Percentiles rank a stretch among this genome's conserved stretches.
These are phyloP conservation scores for Hyphodiscus sp. DNA, from an alignment of 2,329 filamentous ascomycete genomes.

Conservation along the genomic window DNA sequence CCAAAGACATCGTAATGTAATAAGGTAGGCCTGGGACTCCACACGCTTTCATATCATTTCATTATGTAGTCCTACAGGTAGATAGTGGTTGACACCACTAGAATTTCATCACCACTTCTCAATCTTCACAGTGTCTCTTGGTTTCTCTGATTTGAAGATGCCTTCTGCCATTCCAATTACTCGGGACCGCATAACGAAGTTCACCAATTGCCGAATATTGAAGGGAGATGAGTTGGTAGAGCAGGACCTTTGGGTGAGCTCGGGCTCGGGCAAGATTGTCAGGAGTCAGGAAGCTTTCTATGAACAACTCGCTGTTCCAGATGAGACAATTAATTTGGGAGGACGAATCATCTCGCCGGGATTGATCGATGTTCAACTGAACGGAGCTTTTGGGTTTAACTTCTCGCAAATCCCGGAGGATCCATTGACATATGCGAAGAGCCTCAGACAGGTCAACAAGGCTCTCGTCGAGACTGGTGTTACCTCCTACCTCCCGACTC, in stretches of 20 bases:
- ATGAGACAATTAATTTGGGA: conserved; percentile 69
- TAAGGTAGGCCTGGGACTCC: neutral
- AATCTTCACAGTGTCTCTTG: neutral
- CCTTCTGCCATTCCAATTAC: conserved; percentile 34
- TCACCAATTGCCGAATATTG: conserved; percentile 80
- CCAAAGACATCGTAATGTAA: neutral
- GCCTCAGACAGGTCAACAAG: conserved; percentile 64
- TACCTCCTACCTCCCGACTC: conserved; percentile 79
- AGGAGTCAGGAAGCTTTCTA: conserved; percentile 63
- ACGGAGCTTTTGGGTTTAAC: conserved; percentile 89
- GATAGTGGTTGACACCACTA: neutral
- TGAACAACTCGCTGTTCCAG: conserved; percentile 61
- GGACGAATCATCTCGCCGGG: conserved; percentile 81
- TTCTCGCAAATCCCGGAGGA: conserved; percentile 72
- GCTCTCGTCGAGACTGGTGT: conserved; percentile 72
- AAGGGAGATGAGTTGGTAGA: conserved; percentile 59
- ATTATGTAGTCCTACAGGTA: neutral
- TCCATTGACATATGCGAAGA: conserved; percentile 62
- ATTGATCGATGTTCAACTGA: conserved; percentile 86
- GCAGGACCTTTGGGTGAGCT: conserved; percentile 86
- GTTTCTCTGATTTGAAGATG: conserved; percentile 13
- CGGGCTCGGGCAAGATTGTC: conserved; percentile 73
- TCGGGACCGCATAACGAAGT: conserved; percentile 64
- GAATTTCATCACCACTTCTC: neutral
- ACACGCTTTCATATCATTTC: neutral